Base-by-base conservation (phyloP, 345 rosid genomes). In the Tarenaya hassleriana region DNA sequence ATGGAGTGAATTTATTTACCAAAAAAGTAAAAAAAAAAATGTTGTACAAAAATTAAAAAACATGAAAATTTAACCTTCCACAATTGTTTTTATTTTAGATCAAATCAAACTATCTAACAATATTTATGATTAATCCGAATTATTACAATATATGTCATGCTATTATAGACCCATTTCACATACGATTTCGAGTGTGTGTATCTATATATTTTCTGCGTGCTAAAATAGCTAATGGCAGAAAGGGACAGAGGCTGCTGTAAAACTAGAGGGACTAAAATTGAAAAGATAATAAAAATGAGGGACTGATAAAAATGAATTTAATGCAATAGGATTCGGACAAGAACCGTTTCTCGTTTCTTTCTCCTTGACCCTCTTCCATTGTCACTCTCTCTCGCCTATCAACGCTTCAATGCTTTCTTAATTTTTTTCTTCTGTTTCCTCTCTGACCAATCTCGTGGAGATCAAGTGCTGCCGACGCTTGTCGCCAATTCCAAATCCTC, bases 381-480 rank as follows among this genome's bases (percentile, higher is more conserved):
- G 54, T 0, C 10, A 7, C 52, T n/a, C 47, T 47, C 58, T 34
- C 29, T 57, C 63, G 49, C 59, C 69, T 52, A 51, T 55, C 49
- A 16, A 41, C 16, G 11, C 32, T 48, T 40, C n/a, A 63, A 55
- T 48, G 56, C 42, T 1, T 19, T 63, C 38, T 45, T 50, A 29
- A 58, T 51, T 43, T 51, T 65, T 54, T 58, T 58, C n/a, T 44
- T 47, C 39, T 52, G 52, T 53, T 58, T 16, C 53, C 60, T 58
- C 60, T 66, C 52, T 41, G 32, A 10, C 43, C 38, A 7, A 18
- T 24, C 51, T 48, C 61, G 15, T 55, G 39, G 41, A 48, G 32
- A 38, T 44, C 7, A 56, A 50, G 53, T 19, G 1, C 1, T 10
- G 21, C 64, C 46, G 60, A 52, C 69, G 50, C 44, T 58, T 42